Conservation (phyloP, 331 rosid genomes). For the Prunus yedoensis region DNA sequence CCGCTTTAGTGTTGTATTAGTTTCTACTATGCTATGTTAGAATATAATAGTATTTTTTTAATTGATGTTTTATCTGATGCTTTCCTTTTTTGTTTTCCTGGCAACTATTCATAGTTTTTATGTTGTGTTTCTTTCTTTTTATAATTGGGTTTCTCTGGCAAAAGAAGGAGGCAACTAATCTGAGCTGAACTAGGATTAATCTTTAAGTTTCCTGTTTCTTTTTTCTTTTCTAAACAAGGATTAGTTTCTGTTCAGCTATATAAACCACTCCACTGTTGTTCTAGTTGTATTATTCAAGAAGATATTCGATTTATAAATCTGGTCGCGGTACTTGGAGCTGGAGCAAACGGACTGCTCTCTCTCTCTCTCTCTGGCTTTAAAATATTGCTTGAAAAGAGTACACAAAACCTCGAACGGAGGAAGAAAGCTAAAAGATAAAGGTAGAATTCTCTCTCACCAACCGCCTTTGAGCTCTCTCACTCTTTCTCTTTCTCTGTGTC, state of each 20-base stretch:
- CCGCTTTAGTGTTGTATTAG: not conserved
- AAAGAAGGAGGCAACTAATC: too few species aligned
- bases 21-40: too few species aligned
- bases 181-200: too few species aligned
- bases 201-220: too few species aligned
- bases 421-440: slow-evolving; percentile 32
- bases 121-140: slow-evolving; percentile 15
- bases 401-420: not conserved
- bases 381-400: slow-evolving; percentile 18
- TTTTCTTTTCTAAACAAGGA: too few species aligned
- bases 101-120: too few species aligned
- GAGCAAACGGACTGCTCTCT: slow-evolving; percentile 23
- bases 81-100: too few species aligned
- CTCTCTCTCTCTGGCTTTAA: not conserved
- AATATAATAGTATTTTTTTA: too few species aligned
- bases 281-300: not conserved
- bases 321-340: slow-evolving; percentile 22
- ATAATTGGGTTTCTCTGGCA: not conserved
- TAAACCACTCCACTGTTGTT: too few species aligned
- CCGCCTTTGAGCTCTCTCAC: slow-evolving; percentile 31
- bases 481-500: slow-evolving; percentile 7
- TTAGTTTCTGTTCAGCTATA: too few species aligned
- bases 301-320: not conserved
- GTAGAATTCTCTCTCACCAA: slow-evolving; percentile 38
- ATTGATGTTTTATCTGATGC: not conserved